phyloP scores from a whole-genome alignment of 2,329 filamentous ascomycete species.

The Penicillium nordicum region DNA sequence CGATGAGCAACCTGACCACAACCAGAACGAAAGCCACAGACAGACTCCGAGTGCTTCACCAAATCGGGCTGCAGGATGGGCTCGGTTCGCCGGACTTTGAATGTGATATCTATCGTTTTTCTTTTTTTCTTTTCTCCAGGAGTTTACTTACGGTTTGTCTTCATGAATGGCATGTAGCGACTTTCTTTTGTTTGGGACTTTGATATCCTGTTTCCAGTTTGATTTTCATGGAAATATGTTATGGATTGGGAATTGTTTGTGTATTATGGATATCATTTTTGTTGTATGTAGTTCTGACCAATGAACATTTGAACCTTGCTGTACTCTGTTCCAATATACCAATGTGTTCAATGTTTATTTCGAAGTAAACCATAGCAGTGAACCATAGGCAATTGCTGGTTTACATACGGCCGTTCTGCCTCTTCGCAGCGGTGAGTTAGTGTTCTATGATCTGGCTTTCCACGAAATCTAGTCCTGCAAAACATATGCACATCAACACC shows the following conservation, averaged over 20 bases:
- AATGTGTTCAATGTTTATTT: background rate
- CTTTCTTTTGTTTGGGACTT: constrained; percentile 1
- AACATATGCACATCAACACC: too few relatives aligned
- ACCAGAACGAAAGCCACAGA: constrained; percentile 9
- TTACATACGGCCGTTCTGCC: too few relatives aligned
- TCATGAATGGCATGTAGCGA: constrained; percentile 23
- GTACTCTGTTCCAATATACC: background rate
- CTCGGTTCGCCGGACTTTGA: constrained; percentile 41
- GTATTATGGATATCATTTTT: constrained; percentile 1
- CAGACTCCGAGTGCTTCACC: constrained; percentile 18
- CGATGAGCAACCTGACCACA: constrained; percentile 12
- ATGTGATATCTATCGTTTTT: constrained; percentile 2
- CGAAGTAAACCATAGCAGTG: background rate
- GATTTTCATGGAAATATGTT: constrained; percentile 9
- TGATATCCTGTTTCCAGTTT: constrained; percentile 4
- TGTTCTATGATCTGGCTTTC: too few relatives aligned
- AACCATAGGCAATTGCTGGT: too few relatives aligned
- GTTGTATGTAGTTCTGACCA: constrained; percentile 4
- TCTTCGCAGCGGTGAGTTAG: too few relatives aligned
- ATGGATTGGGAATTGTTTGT: constrained; percentile 5
- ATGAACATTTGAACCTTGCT: background rate
- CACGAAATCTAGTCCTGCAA: too few relatives aligned
- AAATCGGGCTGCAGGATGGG: constrained; percentile 45
- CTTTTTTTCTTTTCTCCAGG: constrained; percentile 5
- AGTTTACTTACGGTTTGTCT: constrained; percentile 10